These are phyloP conservation scores for Myxozyma mucilagina DNA, from an alignment of 805 yeast species.

Conservation along the genomic window DNA sequence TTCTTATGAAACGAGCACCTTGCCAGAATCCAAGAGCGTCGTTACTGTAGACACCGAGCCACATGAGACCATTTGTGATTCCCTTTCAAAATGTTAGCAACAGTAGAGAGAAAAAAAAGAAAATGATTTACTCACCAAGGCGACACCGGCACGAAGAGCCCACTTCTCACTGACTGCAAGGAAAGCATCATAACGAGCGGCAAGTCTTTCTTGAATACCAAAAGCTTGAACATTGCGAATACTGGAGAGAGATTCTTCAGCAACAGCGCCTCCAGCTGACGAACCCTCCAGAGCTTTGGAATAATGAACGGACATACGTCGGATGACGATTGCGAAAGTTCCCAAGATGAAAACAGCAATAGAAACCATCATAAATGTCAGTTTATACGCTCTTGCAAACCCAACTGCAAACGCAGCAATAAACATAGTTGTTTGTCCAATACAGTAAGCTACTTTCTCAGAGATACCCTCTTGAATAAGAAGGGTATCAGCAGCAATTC, in stretches of 20 bases:
- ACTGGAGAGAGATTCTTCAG: constrained; percentile 37
- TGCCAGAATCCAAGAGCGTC: constrained; percentile 49
- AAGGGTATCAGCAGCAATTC: constrained; percentile 37
- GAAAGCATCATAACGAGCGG: constrained; percentile 30
- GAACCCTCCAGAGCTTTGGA: constrained; percentile 26
- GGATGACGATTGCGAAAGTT: constrained; percentile 25
- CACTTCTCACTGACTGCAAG: constrained; percentile 28
- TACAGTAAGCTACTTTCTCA: constrained; percentile 35
- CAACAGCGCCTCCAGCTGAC: constrained; percentile 39
- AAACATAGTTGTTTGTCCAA: constrained; percentile 32
- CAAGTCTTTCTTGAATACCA: constrained; percentile 35
- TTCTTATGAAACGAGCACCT: constrained; percentile 43
- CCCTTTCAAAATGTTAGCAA: constrained; percentile 36
- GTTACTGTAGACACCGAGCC: constrained; percentile 43
- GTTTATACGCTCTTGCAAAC: constrained; percentile 29
- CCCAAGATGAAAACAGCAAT: constrained; percentile 28
- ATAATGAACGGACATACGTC: constrained; percentile 29
- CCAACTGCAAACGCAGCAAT: constrained; percentile 35
- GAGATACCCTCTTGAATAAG: constrained; percentile 38
- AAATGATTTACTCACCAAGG: constrained; percentile 17
- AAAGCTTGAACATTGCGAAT: constrained; percentile 39
- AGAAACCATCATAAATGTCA: constrained; percentile 34
- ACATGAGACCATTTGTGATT: constrained; percentile 43
- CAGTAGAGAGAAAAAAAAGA: constrained; percentile 2
- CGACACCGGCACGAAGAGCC: constrained; percentile 31